phyloP scores from a whole-genome alignment of 2,329 filamentous ascomycete species.

The Nemania sp. region DNA sequence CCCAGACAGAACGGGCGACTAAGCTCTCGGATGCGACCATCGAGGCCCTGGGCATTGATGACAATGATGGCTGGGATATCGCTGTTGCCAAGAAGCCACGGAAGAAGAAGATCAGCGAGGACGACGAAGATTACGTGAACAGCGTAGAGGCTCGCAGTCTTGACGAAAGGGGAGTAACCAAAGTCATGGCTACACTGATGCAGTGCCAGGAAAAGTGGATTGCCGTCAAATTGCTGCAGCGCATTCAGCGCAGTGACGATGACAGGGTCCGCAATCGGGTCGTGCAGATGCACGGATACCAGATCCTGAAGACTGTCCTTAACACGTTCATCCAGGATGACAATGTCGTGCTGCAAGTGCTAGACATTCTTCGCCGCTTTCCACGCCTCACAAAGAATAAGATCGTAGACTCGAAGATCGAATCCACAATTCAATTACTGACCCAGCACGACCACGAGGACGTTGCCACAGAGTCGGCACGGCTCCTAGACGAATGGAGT shows the following conservation, averaged over 20 bases:
- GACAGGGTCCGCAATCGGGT: conserved; percentile 86
- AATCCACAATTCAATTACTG: conserved; percentile 74
- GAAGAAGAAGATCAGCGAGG: conserved; percentile 88
- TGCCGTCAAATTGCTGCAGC: conserved; percentile 87
- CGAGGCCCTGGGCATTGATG: conserved; percentile 93
- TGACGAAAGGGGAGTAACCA: conserved; percentile 41
- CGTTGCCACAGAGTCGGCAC: conserved; percentile 71
- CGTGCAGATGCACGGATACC: conserved; percentile 95
- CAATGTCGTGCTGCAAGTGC: conserved; percentile 85
- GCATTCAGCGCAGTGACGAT: conserved; percentile 84
- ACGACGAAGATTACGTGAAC: conserved; percentile 95
- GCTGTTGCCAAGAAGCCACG: conserved; percentile 85
- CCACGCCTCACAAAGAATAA: conserved; percentile 95
- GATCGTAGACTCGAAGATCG: conserved; percentile 94
- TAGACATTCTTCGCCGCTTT: conserved; percentile 86
- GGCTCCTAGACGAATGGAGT: conserved; percentile 81
- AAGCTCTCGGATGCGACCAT: conserved; percentile 88
- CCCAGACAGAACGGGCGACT: conserved; percentile 92
- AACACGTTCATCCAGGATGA: conserved; percentile 85
- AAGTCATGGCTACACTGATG: conserved; percentile 73
- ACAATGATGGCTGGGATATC: conserved; percentile 89
- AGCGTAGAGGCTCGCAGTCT: conserved; percentile 53
- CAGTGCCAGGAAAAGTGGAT: conserved; percentile 99
- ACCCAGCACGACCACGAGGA: conserved; percentile 70
- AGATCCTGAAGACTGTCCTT: conserved; percentile 86